Evolutionary conservation across 2,329 filamentous ascomycete species (phyloP), one percentile per base, ranked within the genome.

Genomic region (Aspergillus versicolor): DNA sequence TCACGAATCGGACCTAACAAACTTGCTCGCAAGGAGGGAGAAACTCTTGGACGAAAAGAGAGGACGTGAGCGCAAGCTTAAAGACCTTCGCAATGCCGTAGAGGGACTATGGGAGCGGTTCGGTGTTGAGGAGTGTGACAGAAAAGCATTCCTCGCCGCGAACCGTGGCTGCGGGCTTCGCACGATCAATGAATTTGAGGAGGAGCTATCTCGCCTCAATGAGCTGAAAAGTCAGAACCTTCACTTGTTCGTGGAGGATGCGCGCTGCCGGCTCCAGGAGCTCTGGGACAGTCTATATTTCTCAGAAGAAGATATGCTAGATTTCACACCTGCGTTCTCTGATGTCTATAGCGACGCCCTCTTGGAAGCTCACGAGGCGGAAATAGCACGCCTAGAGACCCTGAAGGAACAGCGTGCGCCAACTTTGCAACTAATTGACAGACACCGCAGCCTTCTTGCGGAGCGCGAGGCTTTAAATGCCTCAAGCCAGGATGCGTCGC

Each of bases 221-320:
- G 92, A 97, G 73, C 82, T 97, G 57, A 99, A 99, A 80, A 84
- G 89, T 66, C 91, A 99, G 72, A 97, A 99, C 68, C 81, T 99
- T 61, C 92, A 97, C 70, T 77, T 97, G 4, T 99, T 99, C 68
- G 91, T 99, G 11, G 94, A 97, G 72, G 94, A 99, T 77, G 89
- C 93, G 19, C 85, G 95, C 41, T 90, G 87, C 76, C 91, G 90
- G 70, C 82, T 99, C 11, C 93, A 97, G 73, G 92, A 95, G 69
- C 84, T 99, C 0, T 99, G 95, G 94, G 94, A 99, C 70, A 82
- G 86, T 0, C 79, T 99, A 1, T 97, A 94, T 78, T 92, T 95
- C 70, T 96, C 91, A 0, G 94, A 99, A 71, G 94, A 99, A 68
- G 94, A 99, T 77, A 97, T 97, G 92, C 85, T 97, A 56, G 92